Evolutionary conservation across 169 alveolate species (phyloP).

Genomic region (Babesia bovis): DNA sequence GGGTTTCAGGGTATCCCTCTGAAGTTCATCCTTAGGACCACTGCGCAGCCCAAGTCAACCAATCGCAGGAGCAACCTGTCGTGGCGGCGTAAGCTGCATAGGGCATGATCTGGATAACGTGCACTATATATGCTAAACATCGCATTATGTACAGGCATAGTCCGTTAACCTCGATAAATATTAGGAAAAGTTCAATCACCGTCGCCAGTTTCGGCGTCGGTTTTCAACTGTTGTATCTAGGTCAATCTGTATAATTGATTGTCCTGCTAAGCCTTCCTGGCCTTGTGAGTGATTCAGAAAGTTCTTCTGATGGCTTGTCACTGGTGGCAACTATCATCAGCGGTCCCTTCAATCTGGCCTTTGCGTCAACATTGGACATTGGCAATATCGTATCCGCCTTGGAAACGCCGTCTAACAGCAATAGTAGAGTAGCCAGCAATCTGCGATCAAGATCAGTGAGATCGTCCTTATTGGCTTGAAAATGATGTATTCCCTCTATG

Average conservation of each 20-base stretch:
- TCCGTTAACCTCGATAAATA: not conserved
- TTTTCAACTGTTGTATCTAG: not conserved
- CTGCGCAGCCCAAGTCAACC: conserved; percentile 68
- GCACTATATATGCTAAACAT: not conserved
- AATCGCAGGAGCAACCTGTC: conserved; percentile 54
- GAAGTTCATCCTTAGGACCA: conserved; percentile 71
- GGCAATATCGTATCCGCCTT: conserved; percentile 10
- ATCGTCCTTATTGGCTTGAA: conserved; percentile 13
- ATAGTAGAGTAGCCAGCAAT: conserved; percentile 37
- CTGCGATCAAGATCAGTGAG: conserved; percentile 36
- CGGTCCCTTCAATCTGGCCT: conserved; percentile 3
- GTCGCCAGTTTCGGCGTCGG: too few relatives aligned
- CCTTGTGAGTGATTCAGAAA: conserved; percentile 40
- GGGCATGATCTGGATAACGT: not conserved
- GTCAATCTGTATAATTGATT: not conserved
- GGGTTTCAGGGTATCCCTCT: conserved; percentile 54
- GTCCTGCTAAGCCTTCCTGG: conserved; percentile 61
- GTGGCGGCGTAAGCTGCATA: conserved; percentile 62
- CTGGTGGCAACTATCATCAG: conserved; percentile 56
- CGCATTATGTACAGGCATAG: not conserved
- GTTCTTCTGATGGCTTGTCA: conserved; percentile 33
- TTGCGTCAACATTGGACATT: not conserved
- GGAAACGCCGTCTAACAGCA: conserved; percentile 50
- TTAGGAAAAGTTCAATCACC: too few relatives aligned
- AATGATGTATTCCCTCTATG: conserved; percentile 59